Evolutionary conservation across 768 basidiomycete species (phyloP).

Genomic region (Serendipita vermifera): DNA sequence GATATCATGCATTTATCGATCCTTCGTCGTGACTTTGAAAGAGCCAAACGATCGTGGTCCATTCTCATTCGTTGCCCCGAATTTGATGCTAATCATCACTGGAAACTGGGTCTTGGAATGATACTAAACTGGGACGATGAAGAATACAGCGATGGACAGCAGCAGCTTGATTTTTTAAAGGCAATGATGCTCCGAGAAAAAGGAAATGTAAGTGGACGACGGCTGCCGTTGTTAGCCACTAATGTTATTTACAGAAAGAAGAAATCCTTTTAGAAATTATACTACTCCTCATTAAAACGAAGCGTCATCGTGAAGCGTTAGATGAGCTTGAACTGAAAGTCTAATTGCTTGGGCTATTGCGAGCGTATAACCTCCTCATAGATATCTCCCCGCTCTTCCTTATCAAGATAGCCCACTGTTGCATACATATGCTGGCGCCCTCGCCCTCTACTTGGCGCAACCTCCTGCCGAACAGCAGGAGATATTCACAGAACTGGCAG

Average conservation of each 20-base stretch:
- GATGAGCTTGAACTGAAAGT: constrained; percentile 77
- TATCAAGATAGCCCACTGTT: constrained; percentile 70
- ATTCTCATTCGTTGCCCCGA: constrained; percentile 69
- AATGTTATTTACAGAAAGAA: constrained; percentile 41
- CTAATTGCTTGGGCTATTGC: constrained; percentile 5
- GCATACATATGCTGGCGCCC: constrained; percentile 71
- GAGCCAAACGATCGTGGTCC: constrained; percentile 59
- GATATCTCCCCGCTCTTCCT: constrained; percentile 78
- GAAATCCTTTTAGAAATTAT: constrained; percentile 61
- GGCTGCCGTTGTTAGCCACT: background rate
- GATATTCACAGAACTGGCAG: background rate
- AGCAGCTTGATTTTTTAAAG: constrained; percentile 47
- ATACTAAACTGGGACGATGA: constrained; percentile 27
- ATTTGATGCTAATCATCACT: constrained; percentile 57
- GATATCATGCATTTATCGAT: constrained; percentile 62
- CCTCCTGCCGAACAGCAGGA: constrained; percentile 10
- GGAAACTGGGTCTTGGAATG: constrained; percentile 53
- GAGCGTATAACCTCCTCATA: constrained; percentile 21
- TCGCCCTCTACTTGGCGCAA: constrained; percentile 37
- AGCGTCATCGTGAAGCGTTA: constrained; percentile 53
- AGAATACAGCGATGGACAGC: constrained; percentile 22
- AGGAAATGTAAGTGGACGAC: constrained; percentile 40
- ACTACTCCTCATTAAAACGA: constrained; percentile 46
- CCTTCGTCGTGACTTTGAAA: constrained; percentile 47
- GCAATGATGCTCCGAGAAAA: constrained; percentile 58